Percentiles rank a stretch among this genome's conserved stretches.
Evolutionary conservation across 2,329 filamentous ascomycete species (phyloP).

Genomic region (Aureobasidium leucospermi): DNA sequence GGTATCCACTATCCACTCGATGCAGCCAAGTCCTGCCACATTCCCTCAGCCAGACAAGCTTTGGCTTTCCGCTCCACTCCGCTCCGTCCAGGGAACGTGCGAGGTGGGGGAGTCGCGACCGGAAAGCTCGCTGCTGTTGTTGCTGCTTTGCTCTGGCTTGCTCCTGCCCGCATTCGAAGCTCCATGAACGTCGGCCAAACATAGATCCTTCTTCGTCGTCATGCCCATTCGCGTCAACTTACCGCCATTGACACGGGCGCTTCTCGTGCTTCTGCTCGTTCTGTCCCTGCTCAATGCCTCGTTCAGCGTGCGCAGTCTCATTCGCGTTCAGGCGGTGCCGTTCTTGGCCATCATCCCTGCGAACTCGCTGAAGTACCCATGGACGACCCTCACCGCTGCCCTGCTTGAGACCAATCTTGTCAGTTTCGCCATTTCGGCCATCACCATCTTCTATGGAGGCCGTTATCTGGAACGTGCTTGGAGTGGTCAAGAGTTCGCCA

Average conservation of each 20-base stretch:
- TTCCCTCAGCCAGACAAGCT: too few species aligned
- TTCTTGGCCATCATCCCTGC: conserved; percentile 84
- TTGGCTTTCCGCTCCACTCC: too few species aligned
- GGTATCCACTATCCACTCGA: too few species aligned
- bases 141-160: background rate
- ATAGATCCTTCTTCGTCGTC: background rate
- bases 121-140: background rate
- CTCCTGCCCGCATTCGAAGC: background rate
- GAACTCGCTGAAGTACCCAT: conserved; percentile 78
- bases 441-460: conserved; percentile 83
- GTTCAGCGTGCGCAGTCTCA: conserved; percentile 30
- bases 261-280: conserved; percentile 65
- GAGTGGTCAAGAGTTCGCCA: conserved; percentile 85
- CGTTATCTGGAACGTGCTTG: conserved; percentile 93
- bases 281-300: conserved; percentile 78
- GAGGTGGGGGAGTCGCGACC: background rate
- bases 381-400: conserved; percentile 81
- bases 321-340: conserved; percentile 37
- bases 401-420: conserved; percentile 91
- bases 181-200: background rate
- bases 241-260: conserved; percentile 78
- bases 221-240: conserved; percentile 85
- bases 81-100: too few species aligned
- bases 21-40: too few species aligned
- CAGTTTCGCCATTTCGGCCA: conserved; percentile 67